These are phyloP conservation scores for Tulasnella sp. DNA, from an alignment of 768 basidiomycete genomes.

Conservation along the genomic window DNA sequence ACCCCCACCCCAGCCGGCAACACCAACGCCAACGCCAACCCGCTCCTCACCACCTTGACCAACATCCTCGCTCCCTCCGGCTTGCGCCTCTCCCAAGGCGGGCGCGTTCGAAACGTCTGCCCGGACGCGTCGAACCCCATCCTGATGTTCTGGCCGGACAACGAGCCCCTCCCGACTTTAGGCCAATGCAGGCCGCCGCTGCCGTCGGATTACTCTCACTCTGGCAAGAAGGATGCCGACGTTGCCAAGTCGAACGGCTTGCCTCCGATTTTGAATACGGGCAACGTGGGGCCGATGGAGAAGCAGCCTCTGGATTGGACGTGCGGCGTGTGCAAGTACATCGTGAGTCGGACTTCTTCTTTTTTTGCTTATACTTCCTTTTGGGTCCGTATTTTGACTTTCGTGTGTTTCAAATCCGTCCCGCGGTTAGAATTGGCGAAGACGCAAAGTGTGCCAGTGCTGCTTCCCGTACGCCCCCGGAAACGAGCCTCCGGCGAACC, in stretches of 20 bases:
- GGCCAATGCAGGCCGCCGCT: constrained; percentile 51
- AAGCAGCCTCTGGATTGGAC: constrained; percentile 63
- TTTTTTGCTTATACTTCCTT: background rate
- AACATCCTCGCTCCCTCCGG: constrained; percentile 79
- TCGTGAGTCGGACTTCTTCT: constrained; percentile 42
- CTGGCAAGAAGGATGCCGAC: no score
- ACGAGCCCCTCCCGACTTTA: constrained; percentile 79
- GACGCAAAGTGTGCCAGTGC: constrained; percentile 87
- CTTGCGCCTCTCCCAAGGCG: constrained; percentile 72
- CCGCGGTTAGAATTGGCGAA: constrained; percentile 64
- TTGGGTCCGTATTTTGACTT: no score
- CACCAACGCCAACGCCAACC: constrained; percentile 42
- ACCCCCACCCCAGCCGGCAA: background rate
- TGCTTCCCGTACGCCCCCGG: constrained; percentile 64
- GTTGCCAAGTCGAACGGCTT: constrained; percentile 43
- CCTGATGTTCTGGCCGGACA: constrained; percentile 88
- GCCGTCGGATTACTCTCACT: no score
- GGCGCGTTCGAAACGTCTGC: constrained; percentile 79
- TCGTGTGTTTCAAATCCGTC: no score
- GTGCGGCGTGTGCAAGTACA: constrained; percentile 81
- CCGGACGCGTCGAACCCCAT: constrained; percentile 71
- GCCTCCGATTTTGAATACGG: constrained; percentile 86
- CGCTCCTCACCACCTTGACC: constrained; percentile 48
- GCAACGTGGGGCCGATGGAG: constrained; percentile 84
- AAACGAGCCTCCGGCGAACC: constrained; percentile 26